A percentile compares a stretch with the other conserved stretches of the same genome.
Evolutionary conservation across 2,329 filamentous ascomycete genomes (phyloP).

Genomic region (Neoscytalidium dimidiatum): DNA sequence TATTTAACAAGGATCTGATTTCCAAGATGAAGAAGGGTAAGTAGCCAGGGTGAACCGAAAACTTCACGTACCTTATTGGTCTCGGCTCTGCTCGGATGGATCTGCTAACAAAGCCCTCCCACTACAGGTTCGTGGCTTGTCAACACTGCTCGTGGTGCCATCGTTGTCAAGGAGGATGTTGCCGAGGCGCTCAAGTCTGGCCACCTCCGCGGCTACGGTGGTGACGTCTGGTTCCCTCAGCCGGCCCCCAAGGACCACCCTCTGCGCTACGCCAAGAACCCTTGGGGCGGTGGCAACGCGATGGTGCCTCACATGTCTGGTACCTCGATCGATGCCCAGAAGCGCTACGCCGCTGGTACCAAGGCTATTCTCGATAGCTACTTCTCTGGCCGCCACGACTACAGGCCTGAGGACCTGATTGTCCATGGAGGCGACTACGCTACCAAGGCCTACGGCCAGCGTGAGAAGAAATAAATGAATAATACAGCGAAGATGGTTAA

Average conservation of each 20-base stretch:
- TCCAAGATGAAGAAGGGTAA: conserved; percentile 97
- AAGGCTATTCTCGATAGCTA: conserved; percentile 92
- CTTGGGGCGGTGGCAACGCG: conserved; percentile 95
- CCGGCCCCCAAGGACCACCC: conserved; percentile 91
- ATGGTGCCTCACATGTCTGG: conserved; percentile 99
- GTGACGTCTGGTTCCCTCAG: conserved; percentile 97
- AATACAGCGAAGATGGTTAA: neutral
- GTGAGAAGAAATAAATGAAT: conserved; percentile 50
- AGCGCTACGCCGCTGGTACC: conserved; percentile 77
- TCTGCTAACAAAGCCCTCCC: conserved; percentile 9
- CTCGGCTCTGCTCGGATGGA: neutral
- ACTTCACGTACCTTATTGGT: neutral
- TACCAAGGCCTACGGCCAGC: conserved; percentile 88
- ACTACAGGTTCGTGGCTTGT: conserved; percentile 81
- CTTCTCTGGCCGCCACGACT: conserved; percentile 84
- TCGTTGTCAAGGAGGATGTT: conserved; percentile 99
- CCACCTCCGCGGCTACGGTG: conserved; percentile 85
- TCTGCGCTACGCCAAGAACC: conserved; percentile 89
- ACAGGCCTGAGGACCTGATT: conserved; percentile 87
- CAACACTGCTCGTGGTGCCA: conserved; percentile 98
- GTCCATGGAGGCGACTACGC: conserved; percentile 89
- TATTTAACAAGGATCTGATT: conserved; percentile 99
- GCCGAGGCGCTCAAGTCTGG: conserved; percentile 89
- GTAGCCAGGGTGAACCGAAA: too few species aligned
- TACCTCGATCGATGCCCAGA: conserved; percentile 96